A percentile compares a stretch with the other conserved stretches of the same genome.
These are phyloP conservation scores for Lachancea thermotolerans DNA, from an alignment of 805 yeast genomes.

Conservation along the genomic window DNA sequence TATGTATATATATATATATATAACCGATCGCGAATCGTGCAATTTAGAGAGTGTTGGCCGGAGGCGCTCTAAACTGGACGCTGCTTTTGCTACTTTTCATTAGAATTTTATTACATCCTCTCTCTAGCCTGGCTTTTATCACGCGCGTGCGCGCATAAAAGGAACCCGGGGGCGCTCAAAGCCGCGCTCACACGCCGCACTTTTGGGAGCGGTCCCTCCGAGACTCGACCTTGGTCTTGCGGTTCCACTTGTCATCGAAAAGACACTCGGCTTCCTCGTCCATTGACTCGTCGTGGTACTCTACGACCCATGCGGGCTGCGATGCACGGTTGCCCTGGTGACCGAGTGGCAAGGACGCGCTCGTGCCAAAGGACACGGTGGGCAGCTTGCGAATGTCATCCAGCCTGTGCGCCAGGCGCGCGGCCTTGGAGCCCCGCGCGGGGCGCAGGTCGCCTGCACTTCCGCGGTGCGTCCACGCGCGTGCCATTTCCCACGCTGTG, in stretches of 20 bases:
- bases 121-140: not conserved
- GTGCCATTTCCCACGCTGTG: constrained; percentile 21
- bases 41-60: too few species aligned
- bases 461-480: constrained; percentile 4
- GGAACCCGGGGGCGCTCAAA: not conserved
- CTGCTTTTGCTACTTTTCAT: too few species aligned
- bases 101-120: too few species aligned
- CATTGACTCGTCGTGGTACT: constrained; percentile 6
- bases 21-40: too few species aligned
- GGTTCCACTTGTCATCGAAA: constrained; percentile 22
- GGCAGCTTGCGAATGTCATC: constrained; percentile 4
- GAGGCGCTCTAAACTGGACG: too few species aligned
- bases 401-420: constrained; percentile 6
- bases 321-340: not conserved
- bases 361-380: not conserved
- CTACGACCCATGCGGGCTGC: not conserved
- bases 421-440: constrained; percentile 1
- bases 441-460: not conserved
- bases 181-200: not conserved
- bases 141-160: not conserved
- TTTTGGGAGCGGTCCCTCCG: constrained; percentile 11
- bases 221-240: constrained; percentile 17
- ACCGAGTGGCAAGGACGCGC: not conserved
- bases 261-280: constrained; percentile 14
- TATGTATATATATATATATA: not conserved